Base-by-base conservation (phyloP, 1,139 yeast genomes). In the Scheffersomyces titani region DNA sequence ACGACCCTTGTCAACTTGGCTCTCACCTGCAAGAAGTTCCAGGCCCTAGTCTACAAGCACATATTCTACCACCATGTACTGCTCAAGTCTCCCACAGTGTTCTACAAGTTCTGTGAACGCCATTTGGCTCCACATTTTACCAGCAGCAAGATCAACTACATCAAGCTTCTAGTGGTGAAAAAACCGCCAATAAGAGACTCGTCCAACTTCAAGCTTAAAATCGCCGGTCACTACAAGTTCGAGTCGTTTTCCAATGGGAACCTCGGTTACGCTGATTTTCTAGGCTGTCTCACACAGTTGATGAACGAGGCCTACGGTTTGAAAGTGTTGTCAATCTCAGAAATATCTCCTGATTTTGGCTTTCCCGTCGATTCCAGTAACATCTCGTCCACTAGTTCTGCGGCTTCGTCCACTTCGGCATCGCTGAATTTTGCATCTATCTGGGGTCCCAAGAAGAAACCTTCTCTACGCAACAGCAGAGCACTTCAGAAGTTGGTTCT, bases 321-420 rank as follows among this genome's bases (percentile, higher is more conserved):
- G 36, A 69, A 71, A 54, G 57, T 55, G 3, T 49, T 77, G 1
- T 58, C 59, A 5, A 61, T 85, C 19, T 70, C 72, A 19, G 82
- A 84, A 55, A 77, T 85, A 0, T 79, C 86, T 4, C 86, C 87
- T 1, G 78, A 76, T 24, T 85, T 85, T 64, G 75, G 72, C 49
- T 82, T 85, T 46, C 49, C 49, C 5, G 24, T 46, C 22, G 49
- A 46, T 4, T 5, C 49, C 9, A 46, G 24, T 22, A 7, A 16
- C 16, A 11, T 9, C 40, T 30, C 40, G 9, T 46, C 49, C 7
- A n/a, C n/a, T n/a, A 9, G 24, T 46, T 11, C 20, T 6, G 5
- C 6, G 5, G 13, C 49, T 13, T 13, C 49, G 6, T 5, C 22
- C 5, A 19, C 3, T 19, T 19, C 6, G 7, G 22, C 18, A 6